These are phyloP conservation scores for Galeopsis tetrahit DNA, from an alignment of 257 asterid genomes.

Conservation along the genomic window DNA sequence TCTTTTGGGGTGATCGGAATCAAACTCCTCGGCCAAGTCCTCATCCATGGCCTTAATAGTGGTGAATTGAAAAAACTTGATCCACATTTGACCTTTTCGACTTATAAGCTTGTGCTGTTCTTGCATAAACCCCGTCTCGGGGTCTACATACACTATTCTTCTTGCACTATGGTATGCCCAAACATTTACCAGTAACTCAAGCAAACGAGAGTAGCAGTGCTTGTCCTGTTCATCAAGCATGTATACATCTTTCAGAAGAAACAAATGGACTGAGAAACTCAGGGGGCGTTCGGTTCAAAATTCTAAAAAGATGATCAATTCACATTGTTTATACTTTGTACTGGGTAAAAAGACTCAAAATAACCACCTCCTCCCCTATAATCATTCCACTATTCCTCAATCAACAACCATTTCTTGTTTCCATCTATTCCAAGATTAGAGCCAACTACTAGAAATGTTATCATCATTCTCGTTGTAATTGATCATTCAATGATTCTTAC, in stretches of 20 bases:
- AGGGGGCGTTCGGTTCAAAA: background rate
- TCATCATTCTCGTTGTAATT: too few relatives aligned
- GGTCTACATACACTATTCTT: constrained; percentile 80
- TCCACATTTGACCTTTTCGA: constrained; percentile 90
- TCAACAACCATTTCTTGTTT: too few relatives aligned
- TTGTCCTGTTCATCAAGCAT: constrained; percentile 65
- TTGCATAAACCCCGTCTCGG: constrained; percentile 69
- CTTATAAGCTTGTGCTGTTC: constrained; percentile 71
- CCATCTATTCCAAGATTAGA: too few relatives aligned
- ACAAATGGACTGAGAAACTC: background rate
- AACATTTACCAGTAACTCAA: constrained; percentile 83
- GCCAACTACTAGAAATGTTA: too few relatives aligned
- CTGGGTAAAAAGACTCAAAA: too few relatives aligned
- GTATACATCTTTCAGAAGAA: background rate
- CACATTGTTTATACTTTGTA: too few relatives aligned
- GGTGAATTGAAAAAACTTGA: constrained; percentile 77
- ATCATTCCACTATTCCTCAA: too few relatives aligned
- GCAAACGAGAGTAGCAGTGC: constrained; percentile 83
- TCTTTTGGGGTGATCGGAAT: constrained; percentile 57
- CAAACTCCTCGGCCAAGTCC: constrained; percentile 88
- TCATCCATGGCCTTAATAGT: constrained; percentile 89
- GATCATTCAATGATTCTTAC: too few relatives aligned
- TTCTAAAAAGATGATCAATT: too few relatives aligned
- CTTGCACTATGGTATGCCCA: constrained; percentile 98
- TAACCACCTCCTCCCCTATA: too few relatives aligned